A percentile compares a stretch with the other conserved stretches of the same genome.
Conservation (phyloP, 345 rosid species). For the Lepidium africanum region DNA sequence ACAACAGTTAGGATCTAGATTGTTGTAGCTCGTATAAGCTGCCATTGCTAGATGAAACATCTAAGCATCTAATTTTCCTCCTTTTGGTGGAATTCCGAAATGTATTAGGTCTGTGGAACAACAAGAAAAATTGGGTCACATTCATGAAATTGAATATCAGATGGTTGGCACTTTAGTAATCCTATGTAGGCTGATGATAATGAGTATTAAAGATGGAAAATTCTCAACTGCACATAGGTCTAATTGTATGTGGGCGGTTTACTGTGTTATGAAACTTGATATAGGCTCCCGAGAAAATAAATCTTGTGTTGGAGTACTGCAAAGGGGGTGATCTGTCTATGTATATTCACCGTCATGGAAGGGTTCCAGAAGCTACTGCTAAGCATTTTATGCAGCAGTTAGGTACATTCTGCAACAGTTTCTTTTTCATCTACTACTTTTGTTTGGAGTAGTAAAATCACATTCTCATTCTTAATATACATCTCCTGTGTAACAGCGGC, state of each 20-base stretch:
- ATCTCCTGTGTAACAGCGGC: conserved; percentile 44
- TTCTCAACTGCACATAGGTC: background rate
- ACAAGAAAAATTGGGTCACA: background rate
- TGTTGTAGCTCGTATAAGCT: conserved; percentile 4
- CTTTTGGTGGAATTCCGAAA: background rate
- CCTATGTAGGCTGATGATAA: background rate
- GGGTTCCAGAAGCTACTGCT: conserved; percentile 68
- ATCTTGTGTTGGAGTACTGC: conserved; percentile 85
- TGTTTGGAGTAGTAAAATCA: background rate
- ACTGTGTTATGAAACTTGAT: background rate
- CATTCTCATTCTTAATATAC: background rate
- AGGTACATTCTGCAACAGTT: conserved; percentile 34
- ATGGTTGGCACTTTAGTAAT: background rate
- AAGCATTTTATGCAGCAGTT: conserved; percentile 95
- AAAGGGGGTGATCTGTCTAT: conserved; percentile 88
- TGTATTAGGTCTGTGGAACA: background rate
- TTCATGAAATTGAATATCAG: background rate
- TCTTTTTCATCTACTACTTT: conserved; percentile 3
- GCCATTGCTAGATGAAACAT: background rate
- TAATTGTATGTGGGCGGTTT: background rate
- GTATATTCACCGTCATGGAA: conserved; percentile 75
- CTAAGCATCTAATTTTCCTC: background rate
- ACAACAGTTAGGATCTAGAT: background rate
- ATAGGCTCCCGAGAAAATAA: conserved; percentile 81
- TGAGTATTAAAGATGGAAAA: background rate